phyloP scores from a whole-genome alignment of 805 yeast species.

The Monosporozyma yasuniensis region DNA sequence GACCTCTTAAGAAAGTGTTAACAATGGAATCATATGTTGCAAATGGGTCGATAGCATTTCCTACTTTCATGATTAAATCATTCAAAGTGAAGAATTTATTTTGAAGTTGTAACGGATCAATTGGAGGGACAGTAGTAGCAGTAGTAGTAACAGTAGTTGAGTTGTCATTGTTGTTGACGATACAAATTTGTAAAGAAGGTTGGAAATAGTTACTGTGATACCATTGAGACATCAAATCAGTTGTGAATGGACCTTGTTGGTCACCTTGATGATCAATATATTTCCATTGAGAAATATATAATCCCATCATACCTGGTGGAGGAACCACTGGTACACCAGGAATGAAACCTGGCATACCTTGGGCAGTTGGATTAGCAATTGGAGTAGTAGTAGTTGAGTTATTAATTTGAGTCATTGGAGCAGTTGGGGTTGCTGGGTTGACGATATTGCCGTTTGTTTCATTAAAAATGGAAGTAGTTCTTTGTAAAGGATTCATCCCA shows the following conservation, averaged over 20 bases:
- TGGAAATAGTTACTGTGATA: slow-evolving; percentile 52
- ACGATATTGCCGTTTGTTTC: neutral
- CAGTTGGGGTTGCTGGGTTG: neutral
- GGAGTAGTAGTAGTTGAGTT: slow-evolving; percentile 1
- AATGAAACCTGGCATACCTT: neutral
- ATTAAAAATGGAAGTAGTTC: slow-evolving; percentile 2
- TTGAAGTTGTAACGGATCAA: slow-evolving; percentile 11
- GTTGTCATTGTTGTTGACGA: slow-evolving; percentile 24
- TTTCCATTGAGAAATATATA: slow-evolving; percentile 47
- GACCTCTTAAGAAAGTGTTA: neutral
- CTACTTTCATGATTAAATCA: slow-evolving; percentile 17
- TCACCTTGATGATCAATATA: slow-evolving; percentile 63
- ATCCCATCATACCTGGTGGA: neutral
- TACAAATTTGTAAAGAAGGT: slow-evolving; percentile 46
- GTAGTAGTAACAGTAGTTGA: neutral
- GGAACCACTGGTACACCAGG: slow-evolving; percentile 13
- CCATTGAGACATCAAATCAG: slow-evolving; percentile 76
- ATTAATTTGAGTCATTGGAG: neutral
- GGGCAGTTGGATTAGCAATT: neutral
- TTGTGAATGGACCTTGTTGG: slow-evolving; percentile 81
- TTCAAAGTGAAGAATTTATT: slow-evolving; percentile 20
- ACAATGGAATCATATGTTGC: slow-evolving; percentile 14
- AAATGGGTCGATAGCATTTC: slow-evolving; percentile 23
- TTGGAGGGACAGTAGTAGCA: neutral
- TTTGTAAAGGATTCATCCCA: neutral